phyloP scores from a whole-genome alignment of 2,329 filamentous ascomycete species.

The Aspergillus sp. region DNA sequence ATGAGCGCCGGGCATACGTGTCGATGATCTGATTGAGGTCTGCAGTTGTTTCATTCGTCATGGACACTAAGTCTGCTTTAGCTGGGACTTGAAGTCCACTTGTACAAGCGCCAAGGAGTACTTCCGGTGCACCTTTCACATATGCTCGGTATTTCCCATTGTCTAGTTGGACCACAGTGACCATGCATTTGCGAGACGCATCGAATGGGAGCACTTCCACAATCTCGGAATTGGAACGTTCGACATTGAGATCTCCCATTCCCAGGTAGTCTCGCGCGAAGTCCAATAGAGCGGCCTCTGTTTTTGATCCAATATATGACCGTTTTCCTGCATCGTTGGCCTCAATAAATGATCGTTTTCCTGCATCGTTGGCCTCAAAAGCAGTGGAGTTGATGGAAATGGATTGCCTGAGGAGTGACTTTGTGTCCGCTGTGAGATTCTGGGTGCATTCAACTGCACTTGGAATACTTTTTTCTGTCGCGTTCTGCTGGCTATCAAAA shows the following conservation, averaged over 20 bases:
- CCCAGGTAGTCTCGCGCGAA: constrained; percentile 64
- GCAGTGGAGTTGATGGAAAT: constrained; percentile 66
- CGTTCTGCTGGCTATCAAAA: constrained; percentile 38
- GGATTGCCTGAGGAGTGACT: constrained; percentile 56
- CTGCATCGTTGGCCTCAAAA: constrained; percentile 61
- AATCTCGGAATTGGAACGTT: constrained; percentile 58
- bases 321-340: constrained; percentile 56
- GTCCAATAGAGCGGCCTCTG: constrained; percentile 66
- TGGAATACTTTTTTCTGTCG: constrained; percentile 20
- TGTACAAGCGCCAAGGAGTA: constrained; percentile 43
- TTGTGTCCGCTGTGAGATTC: constrained; percentile 49
- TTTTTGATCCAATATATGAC: constrained; percentile 70
- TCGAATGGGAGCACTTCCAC: constrained; percentile 55
- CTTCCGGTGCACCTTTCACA: constrained; percentile 51
- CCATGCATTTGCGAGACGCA: constrained; percentile 66
- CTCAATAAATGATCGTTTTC: constrained; percentile 59
- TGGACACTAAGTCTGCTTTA: constrained; percentile 50
- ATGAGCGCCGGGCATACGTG: constrained; percentile 71
- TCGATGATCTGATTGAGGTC: constrained; percentile 65
- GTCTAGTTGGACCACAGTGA: constrained; percentile 53
- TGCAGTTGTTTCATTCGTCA: constrained; percentile 54
- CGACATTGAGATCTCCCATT: constrained; percentile 57
- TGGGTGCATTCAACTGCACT: constrained; percentile 48
- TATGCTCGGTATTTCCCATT: constrained; percentile 54
- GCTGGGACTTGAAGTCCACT: constrained; percentile 56